Percentiles rank a stretch among this genome's conserved stretches.
Evolutionary conservation across 2,329 filamentous ascomycete species (phyloP).

Genomic region (Fusarium penzigii): DNA sequence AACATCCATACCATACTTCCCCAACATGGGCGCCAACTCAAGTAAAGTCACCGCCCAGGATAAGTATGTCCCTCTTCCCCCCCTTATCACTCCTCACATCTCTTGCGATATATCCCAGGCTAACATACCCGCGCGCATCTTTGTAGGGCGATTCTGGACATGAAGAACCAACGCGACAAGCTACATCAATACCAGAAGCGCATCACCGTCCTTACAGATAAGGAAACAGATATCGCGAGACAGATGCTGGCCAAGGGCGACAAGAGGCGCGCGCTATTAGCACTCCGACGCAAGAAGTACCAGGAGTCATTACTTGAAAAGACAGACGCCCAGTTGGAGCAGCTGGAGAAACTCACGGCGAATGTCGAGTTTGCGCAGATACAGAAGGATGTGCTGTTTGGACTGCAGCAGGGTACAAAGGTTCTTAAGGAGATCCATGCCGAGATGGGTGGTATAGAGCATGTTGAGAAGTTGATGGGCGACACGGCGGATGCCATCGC

Average conservation of each 20-base stretch:
- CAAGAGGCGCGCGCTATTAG: conserved; percentile 79
- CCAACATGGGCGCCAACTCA: conserved; percentile 56
- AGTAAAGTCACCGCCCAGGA: conserved; percentile 74
- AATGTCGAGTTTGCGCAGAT: conserved; percentile 95
- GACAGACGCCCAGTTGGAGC: conserved; percentile 91
- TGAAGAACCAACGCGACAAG: conserved; percentile 97
- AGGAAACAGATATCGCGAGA: conserved; percentile 83
- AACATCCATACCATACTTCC: conserved; percentile 11
- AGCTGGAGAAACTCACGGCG: conserved; percentile 83
- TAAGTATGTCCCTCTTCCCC: conserved; percentile 59
- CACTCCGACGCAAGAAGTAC: conserved; percentile 93
- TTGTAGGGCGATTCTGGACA: conserved; percentile 87
- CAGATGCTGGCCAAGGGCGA: conserved; percentile 80
- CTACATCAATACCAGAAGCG: conserved; percentile 94
- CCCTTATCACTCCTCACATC: conserved; percentile 2
- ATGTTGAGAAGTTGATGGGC: conserved; percentile 92
- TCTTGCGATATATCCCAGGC: conserved; percentile 11
- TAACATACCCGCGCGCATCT: conserved; percentile 4
- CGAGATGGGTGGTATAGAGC: conserved; percentile 94
- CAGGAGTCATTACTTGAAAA: conserved; percentile 86
- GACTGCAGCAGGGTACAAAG: conserved; percentile 85
- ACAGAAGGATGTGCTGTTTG: conserved; percentile 94
- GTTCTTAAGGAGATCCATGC: conserved; percentile 89
- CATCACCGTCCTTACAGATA: conserved; percentile 81
- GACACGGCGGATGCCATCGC: conserved; percentile 88